Percentiles rank a stretch among this genome's conserved stretches.
Evolutionary conservation across 1,139 yeast species (phyloP).

Genomic region (Magnusiomyces fungicola): DNA sequence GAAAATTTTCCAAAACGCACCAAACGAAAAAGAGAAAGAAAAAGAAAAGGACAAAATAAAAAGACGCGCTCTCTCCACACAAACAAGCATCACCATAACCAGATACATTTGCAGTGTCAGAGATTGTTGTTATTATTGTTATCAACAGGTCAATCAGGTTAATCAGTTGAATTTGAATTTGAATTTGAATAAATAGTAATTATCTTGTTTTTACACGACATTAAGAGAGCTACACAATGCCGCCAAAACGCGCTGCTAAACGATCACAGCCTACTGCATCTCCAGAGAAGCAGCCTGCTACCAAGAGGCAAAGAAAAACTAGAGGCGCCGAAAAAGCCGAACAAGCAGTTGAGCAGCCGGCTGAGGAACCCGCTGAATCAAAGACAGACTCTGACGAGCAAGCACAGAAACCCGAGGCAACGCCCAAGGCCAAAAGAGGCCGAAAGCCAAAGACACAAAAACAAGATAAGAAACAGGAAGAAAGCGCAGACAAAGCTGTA

Average conservation of each 20-base stretch:
- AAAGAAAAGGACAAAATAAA: no score
- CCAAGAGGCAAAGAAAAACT: background rate
- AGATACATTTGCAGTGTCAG: no score
- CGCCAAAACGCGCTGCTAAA: constrained; percentile 1
- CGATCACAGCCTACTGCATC: background rate
- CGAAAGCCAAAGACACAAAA: background rate
- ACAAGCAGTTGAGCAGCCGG: background rate
- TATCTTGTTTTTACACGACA: no score
- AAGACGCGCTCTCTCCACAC: no score
- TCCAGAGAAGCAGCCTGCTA: background rate
- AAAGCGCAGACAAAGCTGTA: background rate
- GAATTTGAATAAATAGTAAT: no score
- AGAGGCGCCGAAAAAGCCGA: background rate
- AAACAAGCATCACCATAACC: no score
- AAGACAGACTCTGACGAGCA: background rate
- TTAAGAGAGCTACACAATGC: constrained; percentile 2
- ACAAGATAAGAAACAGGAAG: background rate
- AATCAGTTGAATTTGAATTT: no score
- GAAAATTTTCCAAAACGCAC: no score
- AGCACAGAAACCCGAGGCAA: background rate
- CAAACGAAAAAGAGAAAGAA: no score
- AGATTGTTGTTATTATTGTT: no score
- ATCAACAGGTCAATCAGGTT: no score
- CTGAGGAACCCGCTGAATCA: background rate
- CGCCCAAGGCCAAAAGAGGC: background rate